Evolutionary conservation across 2,329 filamentous ascomycete genomes (phyloP), one percentile per base, ranked within the genome.

Genomic region (Pseudogymnoascus sp.): DNA sequence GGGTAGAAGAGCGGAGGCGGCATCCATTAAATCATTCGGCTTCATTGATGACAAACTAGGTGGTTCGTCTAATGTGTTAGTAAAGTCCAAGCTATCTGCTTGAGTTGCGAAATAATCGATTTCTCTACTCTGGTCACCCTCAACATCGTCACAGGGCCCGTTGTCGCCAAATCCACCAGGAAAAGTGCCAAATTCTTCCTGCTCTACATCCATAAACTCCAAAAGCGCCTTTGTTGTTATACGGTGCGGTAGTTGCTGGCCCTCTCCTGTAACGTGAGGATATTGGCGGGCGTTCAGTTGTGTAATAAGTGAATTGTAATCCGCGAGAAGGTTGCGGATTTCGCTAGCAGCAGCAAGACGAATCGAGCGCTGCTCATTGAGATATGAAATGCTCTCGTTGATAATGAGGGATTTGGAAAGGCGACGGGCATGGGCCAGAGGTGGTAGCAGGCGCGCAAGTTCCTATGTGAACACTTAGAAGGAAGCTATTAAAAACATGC

Each of bases 401-500:
- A 70, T 66, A 47, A 70, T 70, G 61, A 69, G 63, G 13, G 67
- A 65, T 44, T 70, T 70, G 53, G 68, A 70, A n/a, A 70, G 65
- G 10, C 68, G 68, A 23, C 66, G 62, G 8, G 64, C 65, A 5
- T 59, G 40, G 10, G 63, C 66, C 19, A 70, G 47, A 11, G 62
- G 63, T 21, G 68, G 68, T 50, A 70, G 62, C 5, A 67, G 68
- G 19, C 66, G 62, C n/a, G 68, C 68, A 31, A 70, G 68, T 19
- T 70, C 67, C 68, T 70, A 44, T 44, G 40, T 62, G 26, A 61
- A 21, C 17, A 21, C 11, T 33, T 50, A 13, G 47, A 31, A 60
- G 42, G 21, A 35, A 26, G 31, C 15, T 13, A 44, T 44, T 21
- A 21, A 21, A 44, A 44, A 44, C 19, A 44, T 13, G 17, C 7